A percentile compares a stretch with the other conserved stretches of the same genome.
These are phyloP conservation scores for Aleurites moluccanus DNA, from an alignment of 441 rosid genomes.

Conservation along the genomic window DNA sequence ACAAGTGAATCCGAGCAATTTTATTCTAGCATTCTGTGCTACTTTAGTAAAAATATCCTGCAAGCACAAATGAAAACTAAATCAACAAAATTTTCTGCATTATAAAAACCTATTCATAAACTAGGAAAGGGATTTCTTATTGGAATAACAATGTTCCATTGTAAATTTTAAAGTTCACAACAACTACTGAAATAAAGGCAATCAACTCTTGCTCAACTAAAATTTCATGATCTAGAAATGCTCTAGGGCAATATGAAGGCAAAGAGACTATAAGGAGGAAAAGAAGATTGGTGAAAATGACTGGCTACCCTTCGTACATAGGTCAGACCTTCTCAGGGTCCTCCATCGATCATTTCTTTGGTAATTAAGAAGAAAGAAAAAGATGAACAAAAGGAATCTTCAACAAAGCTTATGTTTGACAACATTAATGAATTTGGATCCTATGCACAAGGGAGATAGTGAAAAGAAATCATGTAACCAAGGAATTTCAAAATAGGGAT, in stretches of 20 bases:
- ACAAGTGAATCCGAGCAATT: background rate
- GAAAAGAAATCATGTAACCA: no score
- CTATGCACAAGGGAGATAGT: no score
- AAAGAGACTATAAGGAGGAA: background rate
- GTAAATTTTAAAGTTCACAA: no score
- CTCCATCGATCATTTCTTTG: background rate
- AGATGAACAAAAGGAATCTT: background rate
- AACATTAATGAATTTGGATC: no score
- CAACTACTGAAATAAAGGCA: no score
- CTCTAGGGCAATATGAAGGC: background rate
- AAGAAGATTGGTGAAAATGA: background rate
- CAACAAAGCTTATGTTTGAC: background rate
- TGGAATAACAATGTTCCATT: background rate
- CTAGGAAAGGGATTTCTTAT: background rate
- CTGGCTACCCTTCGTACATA: background rate
- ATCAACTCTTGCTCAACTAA: background rate
- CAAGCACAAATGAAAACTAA: background rate
- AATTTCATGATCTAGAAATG: background rate
- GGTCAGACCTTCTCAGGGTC: background rate
- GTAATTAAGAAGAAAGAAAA: background rate
- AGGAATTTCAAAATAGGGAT: no score
- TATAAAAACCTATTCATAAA: background rate
- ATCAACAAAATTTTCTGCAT: background rate
- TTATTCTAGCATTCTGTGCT: background rate
- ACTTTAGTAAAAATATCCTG: background rate